phyloP scores from a whole-genome alignment of 2,329 filamentous ascomycete species.

The Exophiala lecanii-corni region DNA sequence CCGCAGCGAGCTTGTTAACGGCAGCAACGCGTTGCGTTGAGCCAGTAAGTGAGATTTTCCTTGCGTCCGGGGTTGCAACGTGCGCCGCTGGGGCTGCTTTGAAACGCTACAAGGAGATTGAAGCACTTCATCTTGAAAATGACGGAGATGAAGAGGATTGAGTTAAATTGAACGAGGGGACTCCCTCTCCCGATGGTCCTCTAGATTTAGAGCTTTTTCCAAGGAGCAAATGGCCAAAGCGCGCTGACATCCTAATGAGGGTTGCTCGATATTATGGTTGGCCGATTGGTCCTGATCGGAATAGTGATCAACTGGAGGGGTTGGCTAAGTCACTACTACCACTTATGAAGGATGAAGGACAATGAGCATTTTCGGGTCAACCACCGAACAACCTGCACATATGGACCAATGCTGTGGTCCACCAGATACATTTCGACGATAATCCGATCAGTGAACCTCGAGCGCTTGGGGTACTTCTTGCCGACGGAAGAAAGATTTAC shows the following conservation, averaged over 20 bases:
- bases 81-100: conserved; percentile 51
- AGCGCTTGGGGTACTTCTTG: conserved; percentile 42
- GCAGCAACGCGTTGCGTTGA: conserved; percentile 66
- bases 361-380: conserved; percentile 46
- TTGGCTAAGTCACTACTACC: conserved; percentile 48
- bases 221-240: conserved; percentile 1
- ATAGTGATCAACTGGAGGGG: conserved; percentile 57
- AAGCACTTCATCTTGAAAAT: conserved; percentile 33
- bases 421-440: conserved; percentile 30
- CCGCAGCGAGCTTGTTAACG: conserved; percentile 64
- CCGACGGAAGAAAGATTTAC: conserved; percentile 35
- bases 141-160: conserved; percentile 4
- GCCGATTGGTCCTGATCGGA: conserved; percentile 52
- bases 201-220: conserved; percentile 3
- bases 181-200: conserved; percentile 1
- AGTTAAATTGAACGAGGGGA: conserved; percentile 3
- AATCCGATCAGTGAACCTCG: conserved; percentile 30
- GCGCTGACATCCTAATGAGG: conserved; percentile 3
- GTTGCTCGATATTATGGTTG: conserved; percentile 41
- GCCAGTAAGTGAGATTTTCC: conserved; percentile 77
- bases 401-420: conserved; percentile 6
- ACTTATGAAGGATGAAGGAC: conserved; percentile 44
- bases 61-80: conserved; percentile 61
- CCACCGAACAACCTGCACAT: conserved; percentile 48
- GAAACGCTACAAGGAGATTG: conserved; percentile 48